phyloP scores from a whole-genome alignment of 2,329 filamentous ascomycete genomes.

The Penicillium vulpinum region DNA sequence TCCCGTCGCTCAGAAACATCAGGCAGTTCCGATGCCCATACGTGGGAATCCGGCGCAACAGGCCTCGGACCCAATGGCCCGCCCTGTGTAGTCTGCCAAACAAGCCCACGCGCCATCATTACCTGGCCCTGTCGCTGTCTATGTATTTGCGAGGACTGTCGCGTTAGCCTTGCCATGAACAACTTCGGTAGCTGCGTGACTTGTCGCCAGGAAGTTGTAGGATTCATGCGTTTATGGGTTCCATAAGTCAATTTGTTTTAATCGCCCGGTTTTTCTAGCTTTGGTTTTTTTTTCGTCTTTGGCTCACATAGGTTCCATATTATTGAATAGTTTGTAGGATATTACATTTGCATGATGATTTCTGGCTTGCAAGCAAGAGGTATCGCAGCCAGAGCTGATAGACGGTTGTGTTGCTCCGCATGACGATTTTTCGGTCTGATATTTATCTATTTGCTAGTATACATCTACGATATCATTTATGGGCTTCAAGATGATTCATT shows the following conservation, averaged over 20 bases:
- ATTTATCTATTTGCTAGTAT: not conserved
- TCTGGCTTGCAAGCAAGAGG: not conserved
- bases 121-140: slow-evolving; percentile 97
- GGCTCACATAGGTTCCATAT: slow-evolving; percentile 2
- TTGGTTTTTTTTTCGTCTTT: not conserved
- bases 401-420: not conserved
- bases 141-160: slow-evolving; percentile 90
- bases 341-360: slow-evolving; percentile 11
- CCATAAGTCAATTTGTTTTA: slow-evolving; percentile 50
- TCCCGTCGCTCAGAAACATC: slow-evolving; percentile 46
- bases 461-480: not conserved
- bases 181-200: slow-evolving; percentile 97
- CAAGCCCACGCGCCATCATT: slow-evolving; percentile 79
- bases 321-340: slow-evolving; percentile 19
- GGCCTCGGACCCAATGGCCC: slow-evolving; percentile 74
- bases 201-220: slow-evolving; percentile 81
- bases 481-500: not conserved
- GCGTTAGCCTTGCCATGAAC: slow-evolving; percentile 90
- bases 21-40: slow-evolving; percentile 24
- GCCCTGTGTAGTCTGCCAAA: slow-evolving; percentile 91
- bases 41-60: slow-evolving; percentile 70
- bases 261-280: not conserved
- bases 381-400: not conserved
- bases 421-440: not conserved
- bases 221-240: slow-evolving; percentile 89